Percentiles rank a stretch among this genome's conserved stretches.
These are phyloP conservation scores for Periconia macrospinosa DNA, from an alignment of 2,329 filamentous ascomycete species.

Conservation along the genomic window DNA sequence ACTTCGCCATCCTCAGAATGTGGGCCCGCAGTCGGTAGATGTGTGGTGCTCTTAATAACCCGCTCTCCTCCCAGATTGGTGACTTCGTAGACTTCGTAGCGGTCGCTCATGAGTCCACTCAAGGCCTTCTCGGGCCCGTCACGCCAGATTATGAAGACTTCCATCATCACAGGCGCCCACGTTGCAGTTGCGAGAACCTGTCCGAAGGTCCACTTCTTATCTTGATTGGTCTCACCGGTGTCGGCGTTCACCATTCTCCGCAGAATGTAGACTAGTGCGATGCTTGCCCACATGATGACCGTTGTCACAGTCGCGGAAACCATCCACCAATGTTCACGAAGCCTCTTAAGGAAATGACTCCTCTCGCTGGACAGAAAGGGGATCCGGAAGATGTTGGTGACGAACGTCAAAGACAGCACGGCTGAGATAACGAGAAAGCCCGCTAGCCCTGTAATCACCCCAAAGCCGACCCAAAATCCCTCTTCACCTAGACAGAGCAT, in stretches of 20 bases:
- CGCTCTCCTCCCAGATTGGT: not conserved
- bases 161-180: slow-evolving; percentile 9
- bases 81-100: slow-evolving; percentile 1
- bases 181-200: slow-evolving; percentile 9
- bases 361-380: not conserved
- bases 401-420: not conserved
- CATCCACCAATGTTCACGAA: slow-evolving; percentile 1
- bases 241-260: not conserved
- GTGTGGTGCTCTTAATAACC: not conserved
- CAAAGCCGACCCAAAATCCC: not conserved
- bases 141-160: slow-evolving; percentile 3
- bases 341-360: not conserved
- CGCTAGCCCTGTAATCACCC: not conserved
- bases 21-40: not conserved
- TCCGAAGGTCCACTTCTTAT: slow-evolving; percentile 12
- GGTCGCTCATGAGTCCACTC: slow-evolving; percentile 1
- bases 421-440: not conserved
- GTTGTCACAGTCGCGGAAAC: not conserved
- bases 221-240: slow-evolving; percentile 6
- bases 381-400: slow-evolving; percentile 1
- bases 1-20: not conserved
- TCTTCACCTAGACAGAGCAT: not conserved
- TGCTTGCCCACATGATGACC: slow-evolving; percentile 7
- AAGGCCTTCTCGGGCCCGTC: slow-evolving; percentile 5
- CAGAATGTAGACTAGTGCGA: slow-evolving; percentile 4